Base-by-base conservation (phyloP, 139 green algal species). In the Picochlorum costavermella region DNA sequence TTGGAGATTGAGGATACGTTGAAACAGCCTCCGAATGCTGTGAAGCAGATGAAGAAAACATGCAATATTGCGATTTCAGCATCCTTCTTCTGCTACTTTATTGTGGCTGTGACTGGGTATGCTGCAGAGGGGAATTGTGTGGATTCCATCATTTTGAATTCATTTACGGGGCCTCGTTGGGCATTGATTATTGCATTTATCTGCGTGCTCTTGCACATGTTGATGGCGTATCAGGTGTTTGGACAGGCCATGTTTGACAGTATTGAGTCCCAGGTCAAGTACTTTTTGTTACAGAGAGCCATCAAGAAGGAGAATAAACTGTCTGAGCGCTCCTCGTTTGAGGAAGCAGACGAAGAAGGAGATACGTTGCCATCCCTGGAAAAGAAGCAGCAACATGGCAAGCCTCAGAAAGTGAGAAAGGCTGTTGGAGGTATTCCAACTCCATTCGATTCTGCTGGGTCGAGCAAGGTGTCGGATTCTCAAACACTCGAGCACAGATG, bases 151-250 rank as follows among this genome's bases (percentile, higher is more conserved):
- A 56, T 80, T 36, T 69, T 72, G 17, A 57, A 51, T 13, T 56
- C 67, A 28, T 74, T 73, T 49, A 17, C 20, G 20, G 49, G 40
- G 17, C 71, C 73, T 17, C 29, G 31, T 2, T 56, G 44, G 29
- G 46, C 72, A 23, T 56, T 78, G 23, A 28, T 75, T 0, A 57
- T 75, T 37, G 69, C 63, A 1, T 74, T 78, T 17, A 44, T 69
- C 8, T 53, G 62, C 51, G 73, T 80, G 36, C 49, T 80, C n/a
- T 26, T 67, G 10, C 69, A 80, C 57, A 80, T 80, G 73, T 14
- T 80, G 28, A 50, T 55, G 5, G 68, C 72, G 9, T 43, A 62
- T 12, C 68, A 75, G 49, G 60, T 78, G 33, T 78, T 78, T 45
- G 60, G 30, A 6, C 71, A 78, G 51, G 61, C 71, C 1, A 60